Conservation (phyloP, 257 asterid genomes). For the Penstemon newberryi region DNA sequence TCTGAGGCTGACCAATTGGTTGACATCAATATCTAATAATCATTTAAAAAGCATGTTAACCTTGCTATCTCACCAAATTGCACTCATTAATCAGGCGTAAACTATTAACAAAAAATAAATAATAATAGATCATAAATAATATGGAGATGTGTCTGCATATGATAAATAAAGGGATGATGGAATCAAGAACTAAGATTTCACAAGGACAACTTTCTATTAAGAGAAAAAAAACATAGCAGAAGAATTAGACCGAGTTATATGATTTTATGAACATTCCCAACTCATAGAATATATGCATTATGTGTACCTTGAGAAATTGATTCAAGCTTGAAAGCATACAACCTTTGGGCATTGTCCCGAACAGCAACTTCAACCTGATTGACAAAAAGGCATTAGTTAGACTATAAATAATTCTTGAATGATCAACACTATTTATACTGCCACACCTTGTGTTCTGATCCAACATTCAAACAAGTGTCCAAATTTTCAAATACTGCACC, state of each 20-base stretch:
- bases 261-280: not conserved
- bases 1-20: slow-evolving; percentile 74
- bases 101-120: slow-evolving; percentile 10
- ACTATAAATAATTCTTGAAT: not conserved
- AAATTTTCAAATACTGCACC: not conserved
- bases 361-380: slow-evolving; percentile 91
- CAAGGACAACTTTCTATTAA: not conserved
- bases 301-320: slow-evolving; percentile 69
- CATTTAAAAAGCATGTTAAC: slow-evolving; percentile 30
- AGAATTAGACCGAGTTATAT: slow-evolving; percentile 4
- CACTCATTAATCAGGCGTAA: slow-evolving; percentile 7
- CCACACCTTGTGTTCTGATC: slow-evolving; percentile 8
- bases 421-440: not conserved
- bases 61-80: slow-evolving; percentile 22
- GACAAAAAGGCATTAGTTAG: slow-evolving; percentile 25
- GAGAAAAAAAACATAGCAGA: slow-evolving; percentile 16
- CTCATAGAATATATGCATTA: slow-evolving; percentile 5
- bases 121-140: not conserved
- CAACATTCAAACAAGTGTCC: slow-evolving; percentile 2
- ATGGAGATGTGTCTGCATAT: too few species aligned
- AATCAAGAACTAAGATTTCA: slow-evolving; percentile 11
- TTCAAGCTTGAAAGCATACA: slow-evolving; percentile 69
- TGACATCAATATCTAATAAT: slow-evolving; percentile 65
- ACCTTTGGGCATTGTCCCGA: slow-evolving; percentile 87
- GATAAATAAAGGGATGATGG: not conserved